phyloP scores from a whole-genome alignment of 129 eudicot species.

The Scalesia atractyloides region DNA sequence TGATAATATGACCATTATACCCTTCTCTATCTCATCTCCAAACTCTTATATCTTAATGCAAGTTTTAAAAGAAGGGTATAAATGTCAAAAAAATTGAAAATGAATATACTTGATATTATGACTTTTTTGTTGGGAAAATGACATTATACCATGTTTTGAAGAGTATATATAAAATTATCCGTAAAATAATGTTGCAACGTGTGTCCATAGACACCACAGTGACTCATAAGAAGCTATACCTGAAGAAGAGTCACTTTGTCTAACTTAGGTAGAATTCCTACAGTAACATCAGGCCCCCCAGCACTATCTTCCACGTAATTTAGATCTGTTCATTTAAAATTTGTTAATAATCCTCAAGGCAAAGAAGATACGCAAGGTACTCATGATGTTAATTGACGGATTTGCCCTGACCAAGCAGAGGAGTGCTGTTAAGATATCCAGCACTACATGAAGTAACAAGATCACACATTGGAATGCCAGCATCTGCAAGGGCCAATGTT shows the following conservation, averaged over 20 bases:
- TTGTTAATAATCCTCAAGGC: conserved; percentile 7
- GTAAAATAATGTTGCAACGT: not conserved
- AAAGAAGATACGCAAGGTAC: not conserved
- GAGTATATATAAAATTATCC: too few relatives aligned
- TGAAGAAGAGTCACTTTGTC: conserved; percentile 95
- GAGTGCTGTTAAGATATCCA: conserved; percentile 81
- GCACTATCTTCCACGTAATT: conserved; percentile 97
- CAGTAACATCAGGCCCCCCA: conserved; percentile 95
- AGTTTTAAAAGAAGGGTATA: not conserved
- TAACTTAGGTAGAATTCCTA: conserved; percentile 83
- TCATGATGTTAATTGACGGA: not conserved
- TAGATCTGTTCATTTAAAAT: conserved; percentile 54
- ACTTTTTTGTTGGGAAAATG: not conserved
- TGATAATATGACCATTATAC: not conserved
- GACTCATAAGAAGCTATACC: conserved; percentile 39
- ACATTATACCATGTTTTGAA: too few relatives aligned
- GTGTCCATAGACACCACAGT: not conserved
- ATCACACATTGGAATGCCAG: conserved; percentile 95
- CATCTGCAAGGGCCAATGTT: conserved; percentile 83
- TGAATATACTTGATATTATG: not conserved
- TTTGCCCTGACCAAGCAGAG: conserved; percentile 66
- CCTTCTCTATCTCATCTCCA: not conserved
- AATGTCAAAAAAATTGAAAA: not conserved
- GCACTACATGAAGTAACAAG: conserved; percentile 94
- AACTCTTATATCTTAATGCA: not conserved